A percentile compares a stretch with the other conserved stretches of the same genome.
Conservation (phyloP, 768 basidiomycete genomes). For the Lyophyllum semitale region DNA sequence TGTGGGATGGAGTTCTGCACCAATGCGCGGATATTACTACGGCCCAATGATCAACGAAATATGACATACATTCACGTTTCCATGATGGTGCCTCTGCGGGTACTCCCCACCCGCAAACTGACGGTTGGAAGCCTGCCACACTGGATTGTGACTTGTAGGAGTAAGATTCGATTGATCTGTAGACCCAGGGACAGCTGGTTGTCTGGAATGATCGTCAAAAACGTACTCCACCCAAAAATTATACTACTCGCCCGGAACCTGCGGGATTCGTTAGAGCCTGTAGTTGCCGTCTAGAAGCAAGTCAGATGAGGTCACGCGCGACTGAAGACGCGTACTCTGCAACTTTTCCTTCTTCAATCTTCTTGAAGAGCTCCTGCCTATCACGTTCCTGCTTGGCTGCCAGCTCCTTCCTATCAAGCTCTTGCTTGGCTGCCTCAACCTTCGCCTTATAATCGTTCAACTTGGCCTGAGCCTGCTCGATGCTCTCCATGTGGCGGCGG, state of each 20-base stretch:
- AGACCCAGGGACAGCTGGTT: neutral
- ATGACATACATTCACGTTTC: neutral
- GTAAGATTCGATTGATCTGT: conserved; percentile 4
- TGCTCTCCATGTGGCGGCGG: conserved; percentile 24
- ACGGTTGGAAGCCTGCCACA: neutral
- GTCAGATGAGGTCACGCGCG: neutral
- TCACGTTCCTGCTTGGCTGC: conserved; percentile 38
- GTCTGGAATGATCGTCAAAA: conserved; percentile 2
- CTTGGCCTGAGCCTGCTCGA: conserved; percentile 32
- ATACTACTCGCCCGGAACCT: neutral
- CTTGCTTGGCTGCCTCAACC: conserved; percentile 43
- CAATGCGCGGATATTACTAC: neutral
- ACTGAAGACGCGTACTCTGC: conserved; percentile 18
- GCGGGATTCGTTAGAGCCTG: neutral
- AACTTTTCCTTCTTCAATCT: conserved; percentile 17
- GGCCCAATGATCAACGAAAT: neutral
- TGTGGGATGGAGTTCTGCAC: neutral
- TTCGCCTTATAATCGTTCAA: conserved; percentile 30
- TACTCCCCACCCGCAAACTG: neutral
- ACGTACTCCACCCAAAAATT: neutral
- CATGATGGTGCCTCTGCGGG: neutral
- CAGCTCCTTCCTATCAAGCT: too few relatives aligned
- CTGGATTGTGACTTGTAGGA: neutral
- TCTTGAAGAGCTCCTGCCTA: conserved; percentile 13
- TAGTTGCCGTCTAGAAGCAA: conserved; percentile 11